Evolutionary conservation across 768 basidiomycete genomes (phyloP).

Genomic region (Rubroboletus pulcherrimus): DNA sequence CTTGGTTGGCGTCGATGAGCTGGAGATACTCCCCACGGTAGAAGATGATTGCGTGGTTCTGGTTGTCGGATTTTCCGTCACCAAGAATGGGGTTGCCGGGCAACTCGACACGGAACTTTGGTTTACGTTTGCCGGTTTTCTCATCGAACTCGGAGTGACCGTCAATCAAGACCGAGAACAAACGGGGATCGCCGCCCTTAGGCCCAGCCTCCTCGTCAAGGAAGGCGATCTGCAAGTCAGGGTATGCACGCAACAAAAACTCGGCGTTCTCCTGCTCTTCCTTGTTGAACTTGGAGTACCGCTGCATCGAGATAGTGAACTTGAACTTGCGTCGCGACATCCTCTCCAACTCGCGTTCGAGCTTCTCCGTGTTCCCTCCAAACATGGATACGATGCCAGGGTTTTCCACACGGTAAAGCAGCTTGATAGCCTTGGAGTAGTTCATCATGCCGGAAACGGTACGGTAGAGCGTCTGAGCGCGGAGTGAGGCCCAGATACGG

Average conservation of each 20-base stretch:
- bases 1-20: constrained; percentile 99
- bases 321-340: constrained; percentile 99
- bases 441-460: constrained; percentile 99
- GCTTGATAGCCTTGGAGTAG: constrained; percentile 99
- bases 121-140: constrained; percentile 81
- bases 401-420: constrained; percentile 97
- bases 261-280: constrained; percentile 99
- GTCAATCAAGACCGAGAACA: constrained; percentile 94
- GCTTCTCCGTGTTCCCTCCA: constrained; percentile 92
- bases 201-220: constrained; percentile 93
- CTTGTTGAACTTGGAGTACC: constrained; percentile 98
- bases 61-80: constrained; percentile 99
- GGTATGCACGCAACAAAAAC: constrained; percentile 95
- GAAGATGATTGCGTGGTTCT: constrained; percentile 99
- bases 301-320: constrained; percentile 97
- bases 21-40: constrained; percentile 99
- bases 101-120: constrained; percentile 96
- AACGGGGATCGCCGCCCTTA: constrained; percentile 80
- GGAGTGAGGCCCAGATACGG: constrained; percentile 97
- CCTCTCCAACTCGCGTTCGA: constrained; percentile 93
- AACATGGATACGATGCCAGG: constrained; percentile 95
- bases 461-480: constrained; percentile 96
- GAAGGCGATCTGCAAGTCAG: constrained; percentile 97
- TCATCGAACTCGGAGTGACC: constrained; percentile 96
- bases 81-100: constrained; percentile 99